Evolutionary conservation across 768 basidiomycete species (phyloP).

Genomic region (Rhizopogon roseolus): DNA sequence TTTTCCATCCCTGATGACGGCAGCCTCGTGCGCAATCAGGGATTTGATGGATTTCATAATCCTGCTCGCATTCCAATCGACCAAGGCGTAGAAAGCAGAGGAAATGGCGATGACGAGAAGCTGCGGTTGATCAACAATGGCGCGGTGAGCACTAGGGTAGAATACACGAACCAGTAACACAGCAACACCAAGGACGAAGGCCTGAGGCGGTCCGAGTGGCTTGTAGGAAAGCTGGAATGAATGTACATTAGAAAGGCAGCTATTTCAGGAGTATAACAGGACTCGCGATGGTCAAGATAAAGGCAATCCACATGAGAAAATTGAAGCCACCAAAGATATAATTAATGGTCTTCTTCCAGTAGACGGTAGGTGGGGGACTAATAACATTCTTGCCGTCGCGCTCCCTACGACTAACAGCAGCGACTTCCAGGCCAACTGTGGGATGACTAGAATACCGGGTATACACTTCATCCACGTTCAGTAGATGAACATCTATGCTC

Average conservation of each 20-base stretch:
- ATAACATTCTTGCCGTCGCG: conserved; percentile 47
- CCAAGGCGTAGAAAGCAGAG: conserved; percentile 12
- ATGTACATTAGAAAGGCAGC: background rate
- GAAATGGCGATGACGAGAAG: conserved; percentile 56
- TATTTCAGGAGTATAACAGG: conserved; percentile 52
- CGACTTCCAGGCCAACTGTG: conserved; percentile 42
- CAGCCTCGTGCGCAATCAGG: conserved; percentile 30
- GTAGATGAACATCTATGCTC: conserved; percentile 38
- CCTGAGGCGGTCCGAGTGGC: conserved; percentile 51
- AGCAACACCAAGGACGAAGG: conserved; percentile 51
- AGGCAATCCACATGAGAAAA: background rate
- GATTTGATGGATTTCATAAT: conserved; percentile 45
- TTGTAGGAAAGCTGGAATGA: background rate
- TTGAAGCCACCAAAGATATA: conserved; percentile 43
- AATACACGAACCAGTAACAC: background rate
- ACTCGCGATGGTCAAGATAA: conserved; percentile 24
- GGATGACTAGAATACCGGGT: conserved; percentile 40
- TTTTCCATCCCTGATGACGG: conserved; percentile 41
- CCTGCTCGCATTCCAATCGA: conserved; percentile 26
- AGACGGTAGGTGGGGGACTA: conserved; percentile 41
- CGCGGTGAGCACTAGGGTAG: background rate
- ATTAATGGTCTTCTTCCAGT: conserved; percentile 37
- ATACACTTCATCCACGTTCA: conserved; percentile 35
- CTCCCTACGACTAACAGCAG: conserved; percentile 41
- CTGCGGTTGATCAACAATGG: conserved; percentile 53